A percentile compares a stretch with the other conserved stretches of the same genome.
Conservation (phyloP, 345 rosid species). For the Salix arbutifolia region DNA sequence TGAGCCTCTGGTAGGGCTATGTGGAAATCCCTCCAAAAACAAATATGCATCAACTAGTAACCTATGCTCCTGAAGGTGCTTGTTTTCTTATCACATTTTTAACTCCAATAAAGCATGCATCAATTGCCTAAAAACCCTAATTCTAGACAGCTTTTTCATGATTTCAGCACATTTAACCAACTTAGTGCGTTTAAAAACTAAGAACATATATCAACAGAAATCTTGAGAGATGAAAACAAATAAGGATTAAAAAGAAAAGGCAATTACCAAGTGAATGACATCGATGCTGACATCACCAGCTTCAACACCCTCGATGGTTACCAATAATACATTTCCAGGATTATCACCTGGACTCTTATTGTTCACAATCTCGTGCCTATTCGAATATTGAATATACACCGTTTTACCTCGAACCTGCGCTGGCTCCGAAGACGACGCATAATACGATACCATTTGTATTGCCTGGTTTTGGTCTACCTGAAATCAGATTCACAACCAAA, state of each 20-base stretch:
- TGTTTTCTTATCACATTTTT: too few species aligned
- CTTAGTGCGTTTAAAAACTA: not conserved
- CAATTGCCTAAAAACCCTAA: not conserved
- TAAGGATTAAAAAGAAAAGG: not conserved
- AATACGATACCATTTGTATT: constrained; percentile 92
- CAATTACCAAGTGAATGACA: constrained; percentile 84
- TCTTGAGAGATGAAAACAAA: not conserved
- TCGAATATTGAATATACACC: constrained; percentile 91
- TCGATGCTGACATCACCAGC: constrained; percentile 92
- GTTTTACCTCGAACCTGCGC: constrained; percentile 95
- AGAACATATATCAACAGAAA: not conserved
- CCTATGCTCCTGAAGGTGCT: too few species aligned
- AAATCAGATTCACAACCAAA: not conserved
- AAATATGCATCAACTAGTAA: too few species aligned
- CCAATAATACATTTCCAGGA: constrained; percentile 91
- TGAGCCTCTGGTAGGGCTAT: not conserved
- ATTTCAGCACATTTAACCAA: not conserved
- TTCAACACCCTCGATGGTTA: constrained; percentile 92
- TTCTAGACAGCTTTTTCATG: not conserved
- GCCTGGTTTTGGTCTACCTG: constrained; percentile 90
- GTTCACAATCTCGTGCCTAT: constrained; percentile 92
- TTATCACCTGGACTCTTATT: constrained; percentile 94
- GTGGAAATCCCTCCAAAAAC: not conserved
- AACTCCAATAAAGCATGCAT: not conserved
- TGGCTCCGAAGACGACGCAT: constrained; percentile 95